A percentile compares a stretch with the other conserved stretches of the same genome.
Evolutionary conservation across 352 stramenopile species (phyloP).

Genomic region (Pythium sukuiense): DNA sequence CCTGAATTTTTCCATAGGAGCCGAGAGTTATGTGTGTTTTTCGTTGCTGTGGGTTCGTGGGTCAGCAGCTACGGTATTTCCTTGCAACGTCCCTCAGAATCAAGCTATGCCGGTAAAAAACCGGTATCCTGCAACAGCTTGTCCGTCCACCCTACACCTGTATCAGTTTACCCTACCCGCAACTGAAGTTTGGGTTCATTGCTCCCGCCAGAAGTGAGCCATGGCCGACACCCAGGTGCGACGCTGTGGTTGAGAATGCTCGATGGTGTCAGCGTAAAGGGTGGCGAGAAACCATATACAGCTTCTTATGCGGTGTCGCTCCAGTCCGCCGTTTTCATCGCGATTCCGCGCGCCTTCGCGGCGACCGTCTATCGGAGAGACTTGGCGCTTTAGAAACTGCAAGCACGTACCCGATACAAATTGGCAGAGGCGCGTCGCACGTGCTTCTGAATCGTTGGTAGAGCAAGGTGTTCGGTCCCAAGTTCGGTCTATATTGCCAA

Average conservation of each 20-base stretch:
- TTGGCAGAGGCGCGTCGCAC: conserved; percentile 6
- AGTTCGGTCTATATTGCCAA: background rate
- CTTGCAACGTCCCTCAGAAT: no score
- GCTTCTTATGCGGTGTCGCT: background rate
- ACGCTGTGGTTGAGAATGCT: background rate
- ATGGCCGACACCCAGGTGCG: background rate
- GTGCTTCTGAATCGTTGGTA: conserved; percentile 4
- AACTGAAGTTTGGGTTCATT: conserved; percentile 4
- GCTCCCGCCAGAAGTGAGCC: conserved; percentile 16
- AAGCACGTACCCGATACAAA: conserved; percentile 2
- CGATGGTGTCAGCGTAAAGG: no score
- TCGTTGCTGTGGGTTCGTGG: no score
- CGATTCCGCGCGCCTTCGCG: background rate
- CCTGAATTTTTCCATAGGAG: background rate
- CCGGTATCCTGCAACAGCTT: background rate
- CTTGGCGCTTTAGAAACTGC: background rate
- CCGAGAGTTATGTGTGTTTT: background rate
- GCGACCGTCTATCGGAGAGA: background rate
- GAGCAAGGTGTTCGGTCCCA: background rate
- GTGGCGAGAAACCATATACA: no score
- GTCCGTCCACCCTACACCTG: background rate
- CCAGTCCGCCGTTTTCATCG: background rate
- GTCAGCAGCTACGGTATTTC: no score
- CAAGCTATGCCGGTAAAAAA: no score
- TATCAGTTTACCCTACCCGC: background rate